These are phyloP conservation scores for Tephrocybe rancida DNA, from an alignment of 768 basidiomycete genomes.

Conservation along the genomic window DNA sequence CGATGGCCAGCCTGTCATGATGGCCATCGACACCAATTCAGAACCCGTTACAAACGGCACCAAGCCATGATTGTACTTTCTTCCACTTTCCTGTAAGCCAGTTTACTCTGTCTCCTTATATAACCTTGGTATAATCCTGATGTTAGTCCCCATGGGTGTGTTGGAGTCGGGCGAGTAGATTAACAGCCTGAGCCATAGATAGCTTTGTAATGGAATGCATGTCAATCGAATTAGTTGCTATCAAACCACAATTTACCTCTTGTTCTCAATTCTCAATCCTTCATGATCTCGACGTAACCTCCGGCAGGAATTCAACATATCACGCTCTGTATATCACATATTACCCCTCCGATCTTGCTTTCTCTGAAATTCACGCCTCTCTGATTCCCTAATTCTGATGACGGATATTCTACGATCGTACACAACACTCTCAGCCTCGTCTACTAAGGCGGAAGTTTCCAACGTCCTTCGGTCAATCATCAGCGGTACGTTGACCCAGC, in stretches of 20 bases:
- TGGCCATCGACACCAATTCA: neutral
- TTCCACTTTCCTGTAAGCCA: too few species aligned
- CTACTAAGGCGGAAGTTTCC: constrained; percentile 46
- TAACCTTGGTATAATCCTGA: neutral
- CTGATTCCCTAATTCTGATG: constrained; percentile 36
- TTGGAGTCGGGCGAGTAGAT: constrained; percentile 2
- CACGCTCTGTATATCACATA: constrained; percentile 1
- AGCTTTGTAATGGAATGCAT: constrained; percentile 18
- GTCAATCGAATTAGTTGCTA: constrained; percentile 15
- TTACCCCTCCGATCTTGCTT: neutral
- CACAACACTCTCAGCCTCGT: constrained; percentile 46
- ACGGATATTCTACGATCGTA: constrained; percentile 48
- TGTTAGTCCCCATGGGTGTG: too few species aligned
- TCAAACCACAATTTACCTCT: constrained; percentile 6
- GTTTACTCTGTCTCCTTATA: neutral
- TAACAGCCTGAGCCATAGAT: neutral
- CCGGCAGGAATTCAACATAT: neutral
- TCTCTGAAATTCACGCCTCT: too few species aligned
- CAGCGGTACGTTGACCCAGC: constrained; percentile 36
- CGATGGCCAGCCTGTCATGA: constrained; percentile 8
- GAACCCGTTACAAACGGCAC: constrained; percentile 2
- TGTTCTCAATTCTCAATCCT: too few species aligned
- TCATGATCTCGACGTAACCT: constrained; percentile 11
- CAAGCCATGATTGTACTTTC: too few species aligned
- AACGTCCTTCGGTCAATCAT: constrained; percentile 53